Conservation (phyloP, 495 filamentous ascomycete genomes). For the Bacidia gigantensis region DNA sequence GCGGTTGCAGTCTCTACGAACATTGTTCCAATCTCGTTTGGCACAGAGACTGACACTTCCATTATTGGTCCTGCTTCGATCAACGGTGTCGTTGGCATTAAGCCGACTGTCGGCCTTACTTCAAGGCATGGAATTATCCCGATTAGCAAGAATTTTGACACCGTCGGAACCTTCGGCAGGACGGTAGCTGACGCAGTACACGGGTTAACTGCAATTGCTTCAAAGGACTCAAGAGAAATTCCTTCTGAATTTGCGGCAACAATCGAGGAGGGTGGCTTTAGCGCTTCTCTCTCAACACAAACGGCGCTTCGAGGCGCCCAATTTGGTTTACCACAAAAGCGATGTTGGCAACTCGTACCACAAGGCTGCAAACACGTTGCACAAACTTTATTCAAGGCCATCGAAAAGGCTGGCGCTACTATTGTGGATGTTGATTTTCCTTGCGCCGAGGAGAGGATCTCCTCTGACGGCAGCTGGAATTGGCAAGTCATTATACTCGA, state of each 20-base stretch:
- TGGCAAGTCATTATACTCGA: conserved; percentile 8
- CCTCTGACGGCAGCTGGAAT: conserved; percentile 18
- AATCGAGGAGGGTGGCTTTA: conserved; percentile 5
- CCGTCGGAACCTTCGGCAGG: conserved; percentile 40
- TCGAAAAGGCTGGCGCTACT: conserved; percentile 14
- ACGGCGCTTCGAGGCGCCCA: conserved; percentile 16
- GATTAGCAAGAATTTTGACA: conserved; percentile 41
- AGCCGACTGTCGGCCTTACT: conserved; percentile 45
- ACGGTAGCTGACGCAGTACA: conserved; percentile 45
- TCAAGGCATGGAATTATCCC: conserved; percentile 41
- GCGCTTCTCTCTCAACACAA: conserved; percentile 2
- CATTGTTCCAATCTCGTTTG: conserved; percentile 28
- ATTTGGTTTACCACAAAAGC: conserved; percentile 18
- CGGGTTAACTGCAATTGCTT: conserved; percentile 39
- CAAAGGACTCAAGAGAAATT: conserved; percentile 23
- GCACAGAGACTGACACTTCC: conserved; percentile 27
- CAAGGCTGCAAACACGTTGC: conserved; percentile 2
- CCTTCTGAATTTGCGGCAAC: not conserved
- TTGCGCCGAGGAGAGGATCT: conserved; percentile 19
- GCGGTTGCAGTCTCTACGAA: conserved; percentile 31
- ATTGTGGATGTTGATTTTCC: conserved; percentile 15
- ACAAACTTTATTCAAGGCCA: conserved; percentile 5
- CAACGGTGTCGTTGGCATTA: conserved; percentile 35
- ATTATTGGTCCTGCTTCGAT: conserved; percentile 26
- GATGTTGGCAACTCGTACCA: conserved; percentile 17